Conservation (phyloP, 2,329 filamentous ascomycete genomes). For the Neonectria sp. region DNA sequence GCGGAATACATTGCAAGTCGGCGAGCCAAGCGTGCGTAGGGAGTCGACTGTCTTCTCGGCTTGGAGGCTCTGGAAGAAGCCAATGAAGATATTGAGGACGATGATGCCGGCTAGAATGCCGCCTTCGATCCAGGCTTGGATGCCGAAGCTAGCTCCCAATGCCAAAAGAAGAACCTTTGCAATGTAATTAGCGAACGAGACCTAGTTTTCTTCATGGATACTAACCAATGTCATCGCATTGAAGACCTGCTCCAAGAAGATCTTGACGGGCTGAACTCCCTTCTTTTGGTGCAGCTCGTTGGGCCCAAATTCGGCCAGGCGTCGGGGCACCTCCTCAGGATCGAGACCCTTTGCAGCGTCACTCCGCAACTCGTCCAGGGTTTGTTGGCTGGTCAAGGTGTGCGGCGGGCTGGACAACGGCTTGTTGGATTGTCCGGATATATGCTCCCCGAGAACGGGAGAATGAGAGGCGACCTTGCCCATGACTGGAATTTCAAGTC, state of each 20-base stretch:
- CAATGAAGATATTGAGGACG: conserved; percentile 66
- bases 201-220: not conserved
- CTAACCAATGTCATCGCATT: conserved; percentile 72
- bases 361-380: conserved; percentile 66
- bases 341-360: conserved; percentile 69
- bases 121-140: conserved; percentile 68
- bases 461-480: conserved; percentile 47
- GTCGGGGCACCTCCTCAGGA: conserved; percentile 62
- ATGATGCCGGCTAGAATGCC: conserved; percentile 68
- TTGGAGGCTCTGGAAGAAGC: conserved; percentile 60
- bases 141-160: conserved; percentile 69
- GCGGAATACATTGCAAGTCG: conserved; percentile 57
- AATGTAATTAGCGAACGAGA: not conserved
- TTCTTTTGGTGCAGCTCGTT: conserved; percentile 66
- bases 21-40: conserved; percentile 52
- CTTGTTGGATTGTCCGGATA: conserved; percentile 50
- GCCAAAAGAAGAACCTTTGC: conserved; percentile 69
- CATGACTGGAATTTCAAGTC: conserved; percentile 59
- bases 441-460: conserved; percentile 38
- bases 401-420: conserved; percentile 69
- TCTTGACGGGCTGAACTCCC: conserved; percentile 68
- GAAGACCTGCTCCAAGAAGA: conserved; percentile 70
- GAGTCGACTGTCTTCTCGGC: conserved; percentile 61
- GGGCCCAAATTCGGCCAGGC: conserved; percentile 67
- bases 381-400: conserved; percentile 62